A percentile compares a stretch with the other conserved stretches of the same genome.
phyloP scores from a whole-genome alignment of 352 stramenopile species.

The Phytophthora quininea region DNA sequence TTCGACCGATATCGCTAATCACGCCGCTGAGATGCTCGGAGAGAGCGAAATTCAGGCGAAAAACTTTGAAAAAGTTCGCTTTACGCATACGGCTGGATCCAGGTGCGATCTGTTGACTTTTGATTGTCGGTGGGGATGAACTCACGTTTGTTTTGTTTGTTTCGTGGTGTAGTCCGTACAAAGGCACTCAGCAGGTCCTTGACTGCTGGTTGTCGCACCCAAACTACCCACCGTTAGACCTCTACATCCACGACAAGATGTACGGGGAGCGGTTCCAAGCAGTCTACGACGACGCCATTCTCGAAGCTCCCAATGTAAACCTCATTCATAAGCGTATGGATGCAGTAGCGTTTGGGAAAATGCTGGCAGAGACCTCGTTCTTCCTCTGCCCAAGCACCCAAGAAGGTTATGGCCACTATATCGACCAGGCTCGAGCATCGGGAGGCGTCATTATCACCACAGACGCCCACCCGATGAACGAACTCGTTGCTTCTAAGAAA shows the following conservation, averaged over 20 bases:
- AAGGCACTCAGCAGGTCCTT: conserved; percentile 55
- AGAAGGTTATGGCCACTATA: conserved; percentile 74
- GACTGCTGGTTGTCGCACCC: conserved; percentile 60
- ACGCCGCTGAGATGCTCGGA: conserved; percentile 21
- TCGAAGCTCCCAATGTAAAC: conserved; percentile 27
- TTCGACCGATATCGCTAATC: conserved; percentile 36
- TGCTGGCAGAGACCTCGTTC: conserved; percentile 48
- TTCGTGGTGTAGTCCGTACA: conserved; percentile 42
- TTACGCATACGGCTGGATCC: conserved; percentile 57
- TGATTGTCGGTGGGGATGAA: neutral
- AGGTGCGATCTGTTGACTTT: conserved; percentile 22
- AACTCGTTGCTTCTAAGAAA: conserved; percentile 37
- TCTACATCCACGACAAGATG: conserved; percentile 32
- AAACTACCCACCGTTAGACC: conserved; percentile 44
- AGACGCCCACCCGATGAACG: conserved; percentile 68
- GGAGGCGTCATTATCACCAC: conserved; percentile 60
- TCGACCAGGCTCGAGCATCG: conserved; percentile 59
- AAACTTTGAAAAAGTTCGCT: conserved; percentile 44
- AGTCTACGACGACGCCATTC: conserved; percentile 28
- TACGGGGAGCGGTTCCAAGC: conserved; percentile 23
- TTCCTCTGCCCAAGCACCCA: conserved; percentile 62
- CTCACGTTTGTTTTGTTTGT: too few relatives aligned
- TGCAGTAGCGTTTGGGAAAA: conserved; percentile 38
- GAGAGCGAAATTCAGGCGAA: conserved; percentile 27
- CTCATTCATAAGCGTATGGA: conserved; percentile 39